Base-by-base conservation (phyloP, 139 green algal genomes). In the Marvania coccoides region DNA sequence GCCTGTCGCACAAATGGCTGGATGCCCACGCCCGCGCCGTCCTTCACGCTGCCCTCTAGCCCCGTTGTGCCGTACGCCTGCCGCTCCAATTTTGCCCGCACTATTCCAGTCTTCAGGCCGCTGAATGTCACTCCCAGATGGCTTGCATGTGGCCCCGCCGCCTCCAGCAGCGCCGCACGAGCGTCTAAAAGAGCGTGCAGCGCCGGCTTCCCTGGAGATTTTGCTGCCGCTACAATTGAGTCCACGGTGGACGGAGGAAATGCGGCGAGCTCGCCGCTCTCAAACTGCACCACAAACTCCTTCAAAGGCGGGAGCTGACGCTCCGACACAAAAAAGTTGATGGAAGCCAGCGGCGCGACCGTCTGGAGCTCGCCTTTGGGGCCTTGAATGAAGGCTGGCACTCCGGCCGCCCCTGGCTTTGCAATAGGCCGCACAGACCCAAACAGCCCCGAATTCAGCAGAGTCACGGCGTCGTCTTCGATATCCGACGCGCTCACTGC, bases 391-490 rank as follows among this genome's bases (percentile, higher is more conserved):
- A 61, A 62, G 0, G 59, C 53, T 13, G 68, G 60, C 3, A 54
- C 67, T 3, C 30, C 47, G 15, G 35, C 59, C 0, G 34, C 9
- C 38, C 8, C 15, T 26, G 55, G 55, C 55, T 38, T 48, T n/a
- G 55, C 29, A 7, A 51, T 38, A 1, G 83, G 83, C 0, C 65
- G 65, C 0, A 74, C 82, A 26, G 70, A 75, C 37, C 69, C 63
- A 61, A 93, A 93, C 10, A 93, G 67, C 19, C 86, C 86, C 79
- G 76, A 37, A 15, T 61, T 47, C 23, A 88, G 79, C 61, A 94
- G 70, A 1, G 74, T 67, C 31, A 72, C 35, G 5, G 79, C 72
- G 53, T 92, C 86, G 9, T 61, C 71, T 63, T 92, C 85, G 34
- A 94, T 89, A 26, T 90, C 81, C 38, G 67, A 12, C 6, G 57